These are phyloP conservation scores for Penicillium sp. DNA, from an alignment of 2,329 filamentous ascomycete species.

Conservation along the genomic window DNA sequence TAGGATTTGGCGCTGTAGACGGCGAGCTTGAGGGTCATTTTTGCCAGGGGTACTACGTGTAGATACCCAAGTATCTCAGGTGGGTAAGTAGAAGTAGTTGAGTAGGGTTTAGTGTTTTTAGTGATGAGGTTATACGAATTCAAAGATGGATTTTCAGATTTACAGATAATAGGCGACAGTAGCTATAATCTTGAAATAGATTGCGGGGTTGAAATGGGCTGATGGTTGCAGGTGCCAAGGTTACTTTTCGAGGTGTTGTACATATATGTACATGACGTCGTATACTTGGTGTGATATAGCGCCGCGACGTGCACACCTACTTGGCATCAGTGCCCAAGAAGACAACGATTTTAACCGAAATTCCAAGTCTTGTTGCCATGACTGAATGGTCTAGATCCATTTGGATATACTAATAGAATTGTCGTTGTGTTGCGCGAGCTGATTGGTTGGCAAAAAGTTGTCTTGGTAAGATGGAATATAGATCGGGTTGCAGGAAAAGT, in stretches of 20 bases:
- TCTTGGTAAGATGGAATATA: too few species aligned
- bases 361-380: neutral
- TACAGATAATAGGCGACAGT: neutral
- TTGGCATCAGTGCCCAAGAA: neutral
- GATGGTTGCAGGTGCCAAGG: slow-evolving; percentile 1
- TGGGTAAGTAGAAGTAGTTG: too few species aligned
- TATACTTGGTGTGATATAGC: neutral
- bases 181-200: neutral
- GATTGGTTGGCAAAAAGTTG: too few species aligned
- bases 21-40: slow-evolving; percentile 57
- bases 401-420: too few species aligned
- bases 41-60: neutral
- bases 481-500: too few species aligned
- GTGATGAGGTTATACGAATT: too few species aligned
- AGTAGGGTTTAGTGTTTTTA: too few species aligned
- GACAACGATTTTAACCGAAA: neutral
- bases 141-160: too few species aligned
- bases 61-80: too few species aligned
- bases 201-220: slow-evolving; percentile 3
- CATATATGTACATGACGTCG: neutral
- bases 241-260: neutral
- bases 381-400: too few species aligned
- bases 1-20: slow-evolving; percentile 70
- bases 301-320: neutral
- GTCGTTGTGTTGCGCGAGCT: too few species aligned